phyloP scores from a whole-genome alignment of 805 yeast genomes.

The Wickerhamiella hasegawae region DNA sequence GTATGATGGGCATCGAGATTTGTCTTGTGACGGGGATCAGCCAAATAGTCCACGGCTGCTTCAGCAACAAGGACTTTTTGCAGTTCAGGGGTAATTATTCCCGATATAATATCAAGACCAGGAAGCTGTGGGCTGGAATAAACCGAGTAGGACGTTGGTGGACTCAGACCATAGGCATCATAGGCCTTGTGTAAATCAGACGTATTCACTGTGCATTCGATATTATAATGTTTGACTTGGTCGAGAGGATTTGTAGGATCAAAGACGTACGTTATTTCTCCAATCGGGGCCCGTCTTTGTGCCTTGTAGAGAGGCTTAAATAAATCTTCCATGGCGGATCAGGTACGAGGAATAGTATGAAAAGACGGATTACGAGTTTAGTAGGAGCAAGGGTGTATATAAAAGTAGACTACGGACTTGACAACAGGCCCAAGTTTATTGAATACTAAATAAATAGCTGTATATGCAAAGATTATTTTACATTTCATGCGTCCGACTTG shows the following conservation, averaged over 20 bases:
- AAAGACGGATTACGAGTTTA: no score
- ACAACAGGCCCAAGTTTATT: no score
- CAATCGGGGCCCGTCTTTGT: constrained; percentile 7
- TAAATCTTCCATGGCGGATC: constrained; percentile 10
- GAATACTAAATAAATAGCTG: no score
- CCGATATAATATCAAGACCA: constrained; percentile 20
- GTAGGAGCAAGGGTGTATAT: no score
- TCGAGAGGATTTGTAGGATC: constrained; percentile 5
- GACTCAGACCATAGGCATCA: constrained; percentile 5
- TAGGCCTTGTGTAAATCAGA: constrained; percentile 3
- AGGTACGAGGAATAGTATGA: no score
- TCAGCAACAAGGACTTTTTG: constrained; percentile 20
- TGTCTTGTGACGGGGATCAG: constrained; percentile 20
- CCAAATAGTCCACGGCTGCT: constrained; percentile 20
- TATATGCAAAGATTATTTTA: no score
- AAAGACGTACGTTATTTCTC: constrained; percentile 8
- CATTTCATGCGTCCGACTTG: constrained; percentile 9
- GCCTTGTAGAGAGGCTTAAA: constrained; percentile 17
- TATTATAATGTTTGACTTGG: no score
- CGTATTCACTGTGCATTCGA: no score
- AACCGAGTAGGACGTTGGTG: no score
- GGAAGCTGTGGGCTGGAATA: constrained; percentile 17
- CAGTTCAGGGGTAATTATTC: constrained; percentile 12
- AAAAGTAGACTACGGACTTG: no score
- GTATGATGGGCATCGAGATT: constrained; percentile 23